phyloP scores from a whole-genome alignment of 176 grass and related monocot genomes.

The Zea luxurians region DNA sequence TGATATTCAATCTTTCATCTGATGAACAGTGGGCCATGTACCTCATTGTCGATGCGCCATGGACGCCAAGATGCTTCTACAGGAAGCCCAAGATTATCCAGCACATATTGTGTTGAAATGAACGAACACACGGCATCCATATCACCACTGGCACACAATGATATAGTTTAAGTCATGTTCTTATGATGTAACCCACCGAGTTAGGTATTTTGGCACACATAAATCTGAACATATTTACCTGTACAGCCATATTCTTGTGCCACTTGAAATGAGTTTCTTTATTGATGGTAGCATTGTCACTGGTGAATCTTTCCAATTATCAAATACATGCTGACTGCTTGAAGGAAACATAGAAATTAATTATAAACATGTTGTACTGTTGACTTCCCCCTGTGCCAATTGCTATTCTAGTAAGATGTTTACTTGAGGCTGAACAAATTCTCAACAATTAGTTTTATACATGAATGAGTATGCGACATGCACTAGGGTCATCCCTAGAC shows the following conservation, averaged over 20 bases:
- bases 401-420: constrained; percentile 17
- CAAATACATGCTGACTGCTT: constrained; percentile 45
- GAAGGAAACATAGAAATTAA: constrained; percentile 25
- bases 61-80: constrained; percentile 58
- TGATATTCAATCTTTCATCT: constrained; percentile 20
- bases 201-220: constrained; percentile 1
- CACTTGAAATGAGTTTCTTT: constrained; percentile 52
- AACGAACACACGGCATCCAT: constrained; percentile 62
- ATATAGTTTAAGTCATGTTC: background rate
- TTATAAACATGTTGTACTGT: constrained; percentile 1
- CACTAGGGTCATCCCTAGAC: background rate
- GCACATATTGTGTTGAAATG: constrained; percentile 55
- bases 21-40: constrained; percentile 14
- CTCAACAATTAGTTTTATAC: constrained; percentile 15
- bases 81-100: constrained; percentile 47
- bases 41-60: constrained; percentile 54
- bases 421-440: constrained; percentile 23
- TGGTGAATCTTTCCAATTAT: constrained; percentile 58
- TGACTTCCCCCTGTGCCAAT: constrained; percentile 5
- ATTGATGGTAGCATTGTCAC: constrained; percentile 54
- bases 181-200: constrained; percentile 8
- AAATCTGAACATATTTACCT: constrained; percentile 42
- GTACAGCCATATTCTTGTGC: constrained; percentile 60
- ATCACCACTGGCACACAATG: constrained; percentile 50
- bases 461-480: background rate